Conservation (phyloP, 2,329 filamentous ascomycete genomes). For the Ophiostoma tasmaniense region DNA sequence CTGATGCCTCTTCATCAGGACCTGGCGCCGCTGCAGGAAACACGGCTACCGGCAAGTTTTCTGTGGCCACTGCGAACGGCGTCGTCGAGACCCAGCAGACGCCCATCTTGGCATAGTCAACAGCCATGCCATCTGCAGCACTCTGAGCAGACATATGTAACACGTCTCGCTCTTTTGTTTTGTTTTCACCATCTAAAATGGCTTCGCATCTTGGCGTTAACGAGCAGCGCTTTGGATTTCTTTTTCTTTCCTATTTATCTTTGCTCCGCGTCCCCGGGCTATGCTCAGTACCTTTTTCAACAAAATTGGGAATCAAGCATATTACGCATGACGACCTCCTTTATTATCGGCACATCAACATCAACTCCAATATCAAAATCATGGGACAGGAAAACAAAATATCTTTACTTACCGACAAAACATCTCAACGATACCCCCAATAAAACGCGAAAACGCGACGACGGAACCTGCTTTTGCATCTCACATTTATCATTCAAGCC, state of each 20-base stretch:
- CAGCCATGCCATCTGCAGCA: neutral
- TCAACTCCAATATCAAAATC: neutral
- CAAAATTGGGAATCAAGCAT: conserved; percentile 20
- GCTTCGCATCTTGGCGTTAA: conserved; percentile 1
- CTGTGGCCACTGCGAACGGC: conserved; percentile 8
- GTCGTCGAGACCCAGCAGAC: neutral
- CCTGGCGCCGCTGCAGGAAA: neutral
- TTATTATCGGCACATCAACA: conserved; percentile 9
- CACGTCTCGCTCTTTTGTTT: neutral
- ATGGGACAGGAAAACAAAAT: conserved; percentile 15
- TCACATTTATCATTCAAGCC: neutral
- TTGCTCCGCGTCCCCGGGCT: neutral
- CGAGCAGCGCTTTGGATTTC: neutral
- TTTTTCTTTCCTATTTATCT: neutral
- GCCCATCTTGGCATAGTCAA: neutral
- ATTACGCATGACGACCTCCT: conserved; percentile 11
- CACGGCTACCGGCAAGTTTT: conserved; percentile 14
- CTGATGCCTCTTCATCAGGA: conserved; percentile 2
- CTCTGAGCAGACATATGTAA: neutral
- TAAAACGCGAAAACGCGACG: conserved; percentile 20
- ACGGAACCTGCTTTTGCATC: neutral
- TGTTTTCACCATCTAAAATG: neutral
- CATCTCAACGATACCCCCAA: conserved; percentile 33
- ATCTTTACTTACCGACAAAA: conserved; percentile 20
- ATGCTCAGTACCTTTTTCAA: conserved; percentile 22